A percentile compares a stretch with the other conserved stretches of the same genome.
Conservation (phyloP, 2,329 filamentous ascomycete species). For the Daldinia sp. region DNA sequence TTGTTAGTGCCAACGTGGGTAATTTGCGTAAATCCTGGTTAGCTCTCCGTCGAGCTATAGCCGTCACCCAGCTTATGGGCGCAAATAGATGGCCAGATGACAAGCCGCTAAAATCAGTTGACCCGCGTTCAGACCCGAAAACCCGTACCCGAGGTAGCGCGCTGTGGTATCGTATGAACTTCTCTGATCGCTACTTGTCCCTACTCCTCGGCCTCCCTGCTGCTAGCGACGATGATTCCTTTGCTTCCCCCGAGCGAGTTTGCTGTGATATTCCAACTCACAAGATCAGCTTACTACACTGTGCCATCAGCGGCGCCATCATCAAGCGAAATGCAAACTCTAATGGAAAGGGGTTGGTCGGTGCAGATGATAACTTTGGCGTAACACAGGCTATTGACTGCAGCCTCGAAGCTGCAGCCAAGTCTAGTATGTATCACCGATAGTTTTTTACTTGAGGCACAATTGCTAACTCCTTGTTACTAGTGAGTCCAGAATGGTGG, state of each 20-base stretch:
- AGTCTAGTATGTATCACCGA: slow-evolving; percentile 34
- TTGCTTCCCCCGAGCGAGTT: slow-evolving; percentile 45
- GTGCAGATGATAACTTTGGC: slow-evolving; percentile 48
- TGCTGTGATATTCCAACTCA: slow-evolving; percentile 51
- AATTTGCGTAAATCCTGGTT: slow-evolving; percentile 65
- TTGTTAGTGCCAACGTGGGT: slow-evolving; percentile 54
- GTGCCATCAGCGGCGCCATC: slow-evolving; percentile 54
- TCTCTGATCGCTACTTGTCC: slow-evolving; percentile 59
- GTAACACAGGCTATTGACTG: slow-evolving; percentile 55
- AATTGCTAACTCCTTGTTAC: neutral
- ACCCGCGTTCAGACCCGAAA: slow-evolving; percentile 47
- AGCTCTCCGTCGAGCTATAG: slow-evolving; percentile 57
- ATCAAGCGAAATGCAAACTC: slow-evolving; percentile 55
- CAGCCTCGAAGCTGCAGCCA: slow-evolving; percentile 55
- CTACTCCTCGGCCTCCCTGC: slow-evolving; percentile 60
- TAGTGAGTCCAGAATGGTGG: slow-evolving; percentile 59
- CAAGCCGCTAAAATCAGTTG: slow-evolving; percentile 50
- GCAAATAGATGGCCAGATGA: slow-evolving; percentile 50
- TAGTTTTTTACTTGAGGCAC: neutral
- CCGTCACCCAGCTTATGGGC: slow-evolving; percentile 61
- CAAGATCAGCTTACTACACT: slow-evolving; percentile 55
- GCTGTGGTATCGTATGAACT: slow-evolving; percentile 60
- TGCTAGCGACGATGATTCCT: slow-evolving; percentile 52
- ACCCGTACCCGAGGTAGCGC: slow-evolving; percentile 43
- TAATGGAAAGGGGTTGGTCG: neutral